Conservation (phyloP, 2,329 filamentous ascomycete genomes). For the Talaromyces sp. region DNA sequence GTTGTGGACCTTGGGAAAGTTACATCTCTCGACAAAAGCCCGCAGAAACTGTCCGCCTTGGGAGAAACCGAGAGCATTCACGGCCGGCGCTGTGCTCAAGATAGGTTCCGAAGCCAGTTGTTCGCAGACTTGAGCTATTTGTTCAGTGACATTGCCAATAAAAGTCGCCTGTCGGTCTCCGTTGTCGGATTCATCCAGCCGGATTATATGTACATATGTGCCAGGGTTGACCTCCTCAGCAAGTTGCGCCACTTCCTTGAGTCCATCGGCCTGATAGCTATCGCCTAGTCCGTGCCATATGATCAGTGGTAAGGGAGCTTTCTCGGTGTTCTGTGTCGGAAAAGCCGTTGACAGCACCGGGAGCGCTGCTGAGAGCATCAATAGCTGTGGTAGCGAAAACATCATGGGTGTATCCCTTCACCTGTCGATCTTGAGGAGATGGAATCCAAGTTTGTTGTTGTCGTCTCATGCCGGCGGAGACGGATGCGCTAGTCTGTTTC, state of each 20-base stretch:
- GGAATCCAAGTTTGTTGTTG: not conserved
- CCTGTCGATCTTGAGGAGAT: not conserved
- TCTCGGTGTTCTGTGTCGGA: conserved; percentile 22
- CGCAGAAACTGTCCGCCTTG: conserved; percentile 97
- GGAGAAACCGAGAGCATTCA: conserved; percentile 91
- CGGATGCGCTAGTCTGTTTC: not conserved
- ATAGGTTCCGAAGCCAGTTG: conserved; percentile 72
- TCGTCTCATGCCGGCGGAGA: not conserved
- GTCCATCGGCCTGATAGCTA: conserved; percentile 68
- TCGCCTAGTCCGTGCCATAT: conserved; percentile 86
- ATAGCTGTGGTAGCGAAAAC: not conserved
- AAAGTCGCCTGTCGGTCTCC: conserved; percentile 81
- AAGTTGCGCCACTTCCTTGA: conserved; percentile 67
- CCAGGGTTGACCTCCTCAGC: conserved; percentile 72
- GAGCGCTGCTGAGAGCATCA: conserved; percentile 14
- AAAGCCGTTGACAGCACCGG: conserved; percentile 20
- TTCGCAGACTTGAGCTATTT: conserved; percentile 73
- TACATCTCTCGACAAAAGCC: conserved; percentile 84
- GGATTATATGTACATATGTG: conserved; percentile 78
- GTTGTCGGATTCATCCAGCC: conserved; percentile 61
- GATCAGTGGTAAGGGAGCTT: conserved; percentile 71
- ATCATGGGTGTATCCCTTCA: not conserved
- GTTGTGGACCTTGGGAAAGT: conserved; percentile 67
- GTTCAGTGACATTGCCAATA: conserved; percentile 80
- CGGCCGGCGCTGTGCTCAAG: conserved; percentile 72